Evolutionary conservation across 2,329 filamentous ascomycete species (phyloP).

Genomic region (Calonectria naviculata): DNA sequence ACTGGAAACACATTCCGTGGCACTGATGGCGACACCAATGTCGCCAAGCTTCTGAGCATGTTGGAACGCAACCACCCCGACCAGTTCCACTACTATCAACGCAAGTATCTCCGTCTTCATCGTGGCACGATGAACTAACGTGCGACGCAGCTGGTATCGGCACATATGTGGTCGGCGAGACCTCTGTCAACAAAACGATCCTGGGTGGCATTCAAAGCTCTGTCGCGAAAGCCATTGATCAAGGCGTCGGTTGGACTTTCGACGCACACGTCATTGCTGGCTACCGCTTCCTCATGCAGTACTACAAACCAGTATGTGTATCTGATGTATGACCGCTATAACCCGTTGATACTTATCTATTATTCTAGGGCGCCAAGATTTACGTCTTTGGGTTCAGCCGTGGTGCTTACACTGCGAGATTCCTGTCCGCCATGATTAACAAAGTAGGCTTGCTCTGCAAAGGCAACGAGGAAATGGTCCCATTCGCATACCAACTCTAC

Average conservation of each 20-base stretch:
- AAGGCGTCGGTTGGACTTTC: slow-evolving; percentile 58
- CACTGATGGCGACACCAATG: slow-evolving; percentile 62
- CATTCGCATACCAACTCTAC: slow-evolving; percentile 56
- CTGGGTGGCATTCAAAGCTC: slow-evolving; percentile 34
- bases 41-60: slow-evolving; percentile 61
- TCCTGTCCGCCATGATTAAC: slow-evolving; percentile 60
- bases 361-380: slow-evolving; percentile 54
- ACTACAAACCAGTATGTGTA: slow-evolving; percentile 1
- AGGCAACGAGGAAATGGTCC: slow-evolving; percentile 63
- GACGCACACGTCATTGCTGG: slow-evolving; percentile 63
- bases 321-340: too few relatives aligned
- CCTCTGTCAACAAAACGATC: slow-evolving; percentile 51
- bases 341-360: too few relatives aligned
- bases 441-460: slow-evolving; percentile 58
- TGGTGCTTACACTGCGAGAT: slow-evolving; percentile 62
- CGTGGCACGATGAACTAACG: not conserved
- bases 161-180: slow-evolving; percentile 58
- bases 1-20: slow-evolving; percentile 60
- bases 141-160: not conserved
- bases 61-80: slow-evolving; percentile 55
- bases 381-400: slow-evolving; percentile 64
- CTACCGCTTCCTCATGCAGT: slow-evolving; percentile 65
- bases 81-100: slow-evolving; percentile 63
- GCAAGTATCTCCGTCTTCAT: slow-evolving; percentile 38
- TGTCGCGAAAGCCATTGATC: slow-evolving; percentile 7